phyloP scores from a whole-genome alignment of 257 asterid genomes.

The Cordia subcordata region DNA sequence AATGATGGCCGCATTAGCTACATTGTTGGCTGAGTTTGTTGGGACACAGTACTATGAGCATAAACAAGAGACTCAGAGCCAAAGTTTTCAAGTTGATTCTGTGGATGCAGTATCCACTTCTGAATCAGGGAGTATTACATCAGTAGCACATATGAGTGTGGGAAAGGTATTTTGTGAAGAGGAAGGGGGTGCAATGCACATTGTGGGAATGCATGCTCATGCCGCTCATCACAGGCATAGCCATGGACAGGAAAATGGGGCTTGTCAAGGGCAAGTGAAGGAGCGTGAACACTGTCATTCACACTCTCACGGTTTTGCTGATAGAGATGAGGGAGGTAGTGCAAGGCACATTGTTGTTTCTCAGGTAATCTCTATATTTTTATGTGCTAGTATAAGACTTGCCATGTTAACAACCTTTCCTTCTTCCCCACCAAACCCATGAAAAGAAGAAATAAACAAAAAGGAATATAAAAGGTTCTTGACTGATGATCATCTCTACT shows the following conservation, averaged over 20 bases:
- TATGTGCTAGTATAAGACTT: neutral
- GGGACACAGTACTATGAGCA: slow-evolving; percentile 93
- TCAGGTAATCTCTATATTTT: slow-evolving; percentile 60
- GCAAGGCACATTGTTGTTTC: slow-evolving; percentile 81
- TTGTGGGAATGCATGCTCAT: slow-evolving; percentile 89
- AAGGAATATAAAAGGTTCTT: no score
- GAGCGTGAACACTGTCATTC: slow-evolving; percentile 49
- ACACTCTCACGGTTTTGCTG: slow-evolving; percentile 39
- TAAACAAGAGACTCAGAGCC: slow-evolving; percentile 58
- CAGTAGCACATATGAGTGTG: slow-evolving; percentile 27
- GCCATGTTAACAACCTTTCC: neutral
- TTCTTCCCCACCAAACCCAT: neutral
- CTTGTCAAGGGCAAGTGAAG: slow-evolving; percentile 26
- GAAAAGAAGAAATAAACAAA: neutral
- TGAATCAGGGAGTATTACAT: slow-evolving; percentile 56
- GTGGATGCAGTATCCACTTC: slow-evolving; percentile 35
- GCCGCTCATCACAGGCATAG: slow-evolving; percentile 83
- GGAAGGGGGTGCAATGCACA: slow-evolving; percentile 82
- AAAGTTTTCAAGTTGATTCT: slow-evolving; percentile 27
- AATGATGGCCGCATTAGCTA: slow-evolving; percentile 87
- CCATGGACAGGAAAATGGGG: slow-evolving; percentile 61
- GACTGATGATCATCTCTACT: no score
- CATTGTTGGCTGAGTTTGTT: slow-evolving; percentile 73
- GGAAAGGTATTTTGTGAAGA: slow-evolving; percentile 74
- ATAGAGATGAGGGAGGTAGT: slow-evolving; percentile 55